Conservation (phyloP, 768 basidiomycete species). For the Amanita exitialis region DNA sequence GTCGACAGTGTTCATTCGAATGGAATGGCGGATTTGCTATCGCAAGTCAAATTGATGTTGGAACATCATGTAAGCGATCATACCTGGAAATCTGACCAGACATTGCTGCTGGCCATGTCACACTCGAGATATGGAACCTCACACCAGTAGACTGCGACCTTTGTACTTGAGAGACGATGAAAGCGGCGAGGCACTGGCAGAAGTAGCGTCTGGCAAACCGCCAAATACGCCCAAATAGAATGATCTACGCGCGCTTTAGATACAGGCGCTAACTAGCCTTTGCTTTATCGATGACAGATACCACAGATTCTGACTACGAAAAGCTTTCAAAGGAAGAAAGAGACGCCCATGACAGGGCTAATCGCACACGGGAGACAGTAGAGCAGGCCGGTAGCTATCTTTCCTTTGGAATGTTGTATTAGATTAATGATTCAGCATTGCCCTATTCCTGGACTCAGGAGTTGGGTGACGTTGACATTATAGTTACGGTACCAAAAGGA, state of each 20-base stretch:
- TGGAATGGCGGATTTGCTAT: conserved; percentile 59
- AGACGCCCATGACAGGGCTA: conserved; percentile 58
- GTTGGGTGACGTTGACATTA: conserved; percentile 76
- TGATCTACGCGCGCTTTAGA: conserved; percentile 1
- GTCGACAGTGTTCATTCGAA: conserved; percentile 78
- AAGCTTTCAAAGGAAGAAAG: conserved; percentile 70
- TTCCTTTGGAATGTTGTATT: conserved; percentile 10
- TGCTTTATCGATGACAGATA: conserved; percentile 13
- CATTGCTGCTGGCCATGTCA: conserved; percentile 49
- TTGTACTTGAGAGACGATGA: not conserved
- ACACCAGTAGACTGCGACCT: not conserved
- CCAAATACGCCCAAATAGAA: not conserved
- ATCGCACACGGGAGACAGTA: conserved; percentile 54
- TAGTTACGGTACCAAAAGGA: conserved; percentile 78
- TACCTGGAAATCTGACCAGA: conserved; percentile 73
- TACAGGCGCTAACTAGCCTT: conserved; percentile 7
- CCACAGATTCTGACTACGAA: conserved; percentile 50
- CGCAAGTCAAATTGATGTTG: conserved; percentile 3
- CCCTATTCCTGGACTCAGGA: conserved; percentile 93
- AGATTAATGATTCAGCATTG: conserved; percentile 40
- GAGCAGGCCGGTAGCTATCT: conserved; percentile 75
- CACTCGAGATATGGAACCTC: not conserved
- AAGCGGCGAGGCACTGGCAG: not conserved
- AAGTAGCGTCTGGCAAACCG: not conserved
- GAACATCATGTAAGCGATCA: not conserved